Conservation (phyloP, 352 stramenopile genomes). For the Globisporangium alternatum region DNA sequence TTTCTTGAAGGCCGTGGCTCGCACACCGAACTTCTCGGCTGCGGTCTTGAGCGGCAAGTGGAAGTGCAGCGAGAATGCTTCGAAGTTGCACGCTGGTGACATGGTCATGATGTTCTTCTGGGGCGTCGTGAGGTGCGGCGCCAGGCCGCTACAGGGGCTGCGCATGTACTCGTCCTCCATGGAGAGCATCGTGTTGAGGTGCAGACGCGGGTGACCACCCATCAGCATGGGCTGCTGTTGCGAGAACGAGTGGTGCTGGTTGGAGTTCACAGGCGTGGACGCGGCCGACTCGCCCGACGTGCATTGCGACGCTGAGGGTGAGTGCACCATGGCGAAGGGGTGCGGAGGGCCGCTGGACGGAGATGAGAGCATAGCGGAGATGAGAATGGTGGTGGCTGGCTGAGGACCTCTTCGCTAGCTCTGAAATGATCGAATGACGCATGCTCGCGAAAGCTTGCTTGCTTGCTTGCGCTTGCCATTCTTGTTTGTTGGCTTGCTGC, state of each 20-base stretch:
- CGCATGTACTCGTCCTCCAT: constrained; percentile 41
- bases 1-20: too few relatives aligned
- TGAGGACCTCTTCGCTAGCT: constrained; percentile 16
- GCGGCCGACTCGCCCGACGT: constrained; percentile 10
- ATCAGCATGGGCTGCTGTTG: constrained; percentile 4
- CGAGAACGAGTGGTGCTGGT: constrained; percentile 4
- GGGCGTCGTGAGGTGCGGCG: not conserved
- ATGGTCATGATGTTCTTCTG: constrained; percentile 36
- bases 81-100: constrained; percentile 64
- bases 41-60: too few relatives aligned
- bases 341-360: not conserved
- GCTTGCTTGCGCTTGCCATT: not conserved
- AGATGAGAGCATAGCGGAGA: not conserved
- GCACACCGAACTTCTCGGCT: too few relatives aligned
- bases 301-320: constrained; percentile 4
- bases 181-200: constrained; percentile 32
- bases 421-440: constrained; percentile 32
- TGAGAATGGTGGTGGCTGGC: not conserved
- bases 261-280: constrained; percentile 9
- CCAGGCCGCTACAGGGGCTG: constrained; percentile 15
- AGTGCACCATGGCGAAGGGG: constrained; percentile 3
- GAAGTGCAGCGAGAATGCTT: constrained; percentile 19
- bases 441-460: not conserved
- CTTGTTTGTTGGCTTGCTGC: not conserved
- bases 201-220: constrained; percentile 9